Evolutionary conservation across 176 grass and related monocot genomes (phyloP).

Genomic region (Cymbopogon citratus): DNA sequence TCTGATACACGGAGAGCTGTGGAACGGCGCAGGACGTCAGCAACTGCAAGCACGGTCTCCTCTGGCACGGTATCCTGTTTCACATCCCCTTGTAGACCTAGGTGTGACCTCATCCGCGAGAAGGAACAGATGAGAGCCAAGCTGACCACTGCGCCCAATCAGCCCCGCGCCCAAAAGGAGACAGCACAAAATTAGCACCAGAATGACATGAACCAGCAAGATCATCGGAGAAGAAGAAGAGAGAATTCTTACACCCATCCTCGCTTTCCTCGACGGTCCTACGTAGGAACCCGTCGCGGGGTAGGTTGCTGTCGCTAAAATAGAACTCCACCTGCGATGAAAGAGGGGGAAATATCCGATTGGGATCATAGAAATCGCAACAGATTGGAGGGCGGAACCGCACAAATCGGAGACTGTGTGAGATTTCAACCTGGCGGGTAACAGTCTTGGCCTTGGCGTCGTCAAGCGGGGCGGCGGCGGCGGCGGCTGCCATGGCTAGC

Average conservation of each 20-base stretch:
- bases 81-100: conserved; percentile 46
- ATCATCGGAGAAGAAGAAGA: neutral
- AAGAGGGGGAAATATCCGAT: neutral
- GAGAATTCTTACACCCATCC: conserved; percentile 63
- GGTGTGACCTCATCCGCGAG: conserved; percentile 60
- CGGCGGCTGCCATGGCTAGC: conserved; percentile 38
- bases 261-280: conserved; percentile 58
- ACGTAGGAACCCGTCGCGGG: conserved; percentile 66
- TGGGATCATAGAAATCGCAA: neutral
- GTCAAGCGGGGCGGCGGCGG: conserved; percentile 35
- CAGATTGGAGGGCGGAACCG: neutral
- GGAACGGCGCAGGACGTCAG: conserved; percentile 60
- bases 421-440: conserved; percentile 54
- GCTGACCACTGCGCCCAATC: conserved; percentile 63
- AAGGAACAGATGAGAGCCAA: conserved; percentile 91
- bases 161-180: neutral
- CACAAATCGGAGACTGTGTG: neutral
- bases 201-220: neutral
- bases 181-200: conserved; percentile 3
- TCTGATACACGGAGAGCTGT: conserved; percentile 59
- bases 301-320: conserved; percentile 91
- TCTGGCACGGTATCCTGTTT: conserved; percentile 55
- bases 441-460: conserved; percentile 56
- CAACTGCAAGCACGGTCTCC: conserved; percentile 47
- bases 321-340: conserved; percentile 79